Base-by-base conservation (phyloP, 345 rosid genomes). In the Bretschneidera sinensis region DNA sequence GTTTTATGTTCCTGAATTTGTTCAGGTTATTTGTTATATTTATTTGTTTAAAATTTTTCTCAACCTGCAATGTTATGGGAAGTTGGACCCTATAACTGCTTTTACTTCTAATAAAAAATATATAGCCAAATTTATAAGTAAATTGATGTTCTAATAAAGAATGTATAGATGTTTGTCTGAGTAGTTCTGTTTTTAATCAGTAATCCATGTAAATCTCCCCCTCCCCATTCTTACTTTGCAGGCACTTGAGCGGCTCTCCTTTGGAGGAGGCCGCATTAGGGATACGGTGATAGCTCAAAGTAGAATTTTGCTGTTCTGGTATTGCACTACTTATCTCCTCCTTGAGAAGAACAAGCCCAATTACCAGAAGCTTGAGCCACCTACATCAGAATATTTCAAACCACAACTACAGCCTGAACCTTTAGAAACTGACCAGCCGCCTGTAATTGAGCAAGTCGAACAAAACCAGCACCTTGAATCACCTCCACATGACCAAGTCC, bases 211-310 rank as follows among this genome's bases (percentile, higher is more conserved):
- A 25, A 51, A 51, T 18, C 48, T 21, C 17, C 9, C 14, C n/a
- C n/a, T n/a, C n/a, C n/a, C 22, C 15, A 8, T 60, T 39, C 28
- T 50, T 28, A 23, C 59, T 55, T 49, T 70, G 57, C 91, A 94
- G 99, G 92, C 89, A 61, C 82, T 94, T 4, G 95, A 87, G 74
- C 82, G 96, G 56, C 78, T 83, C 9, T 89, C 96, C 11, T 80
- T 94, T 17, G 83, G 86, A 66, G 88, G 88, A 71, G 79, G 77
- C 62, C 70, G 58, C 24, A 89, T 92, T 60, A 69, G 76, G 13
- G 90, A 89, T 43, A 87, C 96, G 3, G 79, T 89, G 52, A 65
- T 72, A 69, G 96, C 95, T 49, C 95, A 94, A 74, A 78, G 79
- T 76, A 81, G 85, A 76, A 89, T 94, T 55, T 63, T 89, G 63